Evolutionary conservation across 257 asterid species (phyloP).

Genomic region (Penstemon newberryi): DNA sequence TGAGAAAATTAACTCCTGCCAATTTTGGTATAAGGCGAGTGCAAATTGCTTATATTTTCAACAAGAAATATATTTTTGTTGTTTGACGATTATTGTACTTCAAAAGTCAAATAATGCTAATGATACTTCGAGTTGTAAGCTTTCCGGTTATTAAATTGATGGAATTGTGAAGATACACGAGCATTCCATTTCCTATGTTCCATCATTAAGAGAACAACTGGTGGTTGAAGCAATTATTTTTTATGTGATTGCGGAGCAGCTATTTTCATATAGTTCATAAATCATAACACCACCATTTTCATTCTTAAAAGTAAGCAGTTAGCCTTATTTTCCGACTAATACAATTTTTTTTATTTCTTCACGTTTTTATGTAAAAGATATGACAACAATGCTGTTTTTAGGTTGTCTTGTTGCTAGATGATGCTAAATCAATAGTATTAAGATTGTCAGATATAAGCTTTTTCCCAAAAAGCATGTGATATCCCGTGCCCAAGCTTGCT

Average conservation of each 20-base stretch:
- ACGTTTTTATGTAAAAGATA: neutral
- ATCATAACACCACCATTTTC: neutral
- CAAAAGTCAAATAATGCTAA: neutral
- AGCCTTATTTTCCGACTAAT: neutral
- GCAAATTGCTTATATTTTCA: neutral
- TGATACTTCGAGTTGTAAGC: neutral
- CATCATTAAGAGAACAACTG: neutral
- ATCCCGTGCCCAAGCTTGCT: constrained; percentile 5
- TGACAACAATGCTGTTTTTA: neutral
- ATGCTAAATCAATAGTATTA: constrained; percentile 10
- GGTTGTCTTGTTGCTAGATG: constrained; percentile 12
- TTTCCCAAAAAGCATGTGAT: constrained; percentile 11
- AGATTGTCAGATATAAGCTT: constrained; percentile 18
- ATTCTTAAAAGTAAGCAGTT: neutral
- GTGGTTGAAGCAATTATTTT: neutral
- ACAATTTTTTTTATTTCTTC: neutral
- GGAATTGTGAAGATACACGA: constrained; percentile 1
- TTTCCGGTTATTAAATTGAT: constrained; percentile 13
- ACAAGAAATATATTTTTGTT: neutral
- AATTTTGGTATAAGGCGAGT: constrained; percentile 6
- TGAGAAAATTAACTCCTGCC: neutral
- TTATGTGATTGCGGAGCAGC: constrained; percentile 11
- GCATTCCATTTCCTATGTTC: constrained; percentile 6
- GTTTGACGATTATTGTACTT: neutral
- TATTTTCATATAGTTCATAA: neutral